Percentiles rank a stretch among this genome's conserved stretches.
These are phyloP conservation scores for Sphaceloma murrayae DNA, from an alignment of 2,329 filamentous ascomycete genomes.

Conservation along the genomic window DNA sequence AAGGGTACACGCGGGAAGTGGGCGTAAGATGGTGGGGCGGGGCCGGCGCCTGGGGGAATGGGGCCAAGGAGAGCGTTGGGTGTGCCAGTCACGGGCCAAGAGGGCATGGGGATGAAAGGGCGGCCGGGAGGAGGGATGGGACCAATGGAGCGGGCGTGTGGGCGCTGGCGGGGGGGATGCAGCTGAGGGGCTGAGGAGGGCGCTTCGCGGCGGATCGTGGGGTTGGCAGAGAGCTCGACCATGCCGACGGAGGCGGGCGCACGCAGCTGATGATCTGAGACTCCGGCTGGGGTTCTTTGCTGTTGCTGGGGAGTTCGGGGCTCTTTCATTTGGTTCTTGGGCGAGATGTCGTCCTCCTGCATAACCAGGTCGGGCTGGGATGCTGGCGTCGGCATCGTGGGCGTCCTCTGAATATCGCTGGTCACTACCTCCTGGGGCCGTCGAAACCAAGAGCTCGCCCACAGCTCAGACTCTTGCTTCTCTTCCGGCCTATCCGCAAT, in stretches of 20 bases:
- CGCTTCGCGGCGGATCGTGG: background rate
- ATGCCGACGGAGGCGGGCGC: background rate
- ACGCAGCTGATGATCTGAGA: background rate
- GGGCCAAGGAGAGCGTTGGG: constrained; percentile 8
- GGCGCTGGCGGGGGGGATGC: constrained; percentile 7
- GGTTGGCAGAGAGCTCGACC: constrained; percentile 4
- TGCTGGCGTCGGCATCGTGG: constrained; percentile 2
- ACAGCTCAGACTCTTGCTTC: constrained; percentile 1
- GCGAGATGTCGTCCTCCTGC: background rate
- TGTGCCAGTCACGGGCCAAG: constrained; percentile 7
- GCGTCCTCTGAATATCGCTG: constrained; percentile 4
- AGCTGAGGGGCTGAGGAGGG: background rate
- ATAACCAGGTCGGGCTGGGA: background rate
- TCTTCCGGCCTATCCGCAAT: constrained; percentile 8
- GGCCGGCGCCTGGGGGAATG: constrained; percentile 8
- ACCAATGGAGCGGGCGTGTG: constrained; percentile 1
- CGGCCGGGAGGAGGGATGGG: constrained; percentile 6
- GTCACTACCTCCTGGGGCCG: constrained; percentile 11
- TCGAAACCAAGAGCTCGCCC: constrained; percentile 12
- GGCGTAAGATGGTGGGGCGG: constrained; percentile 6
- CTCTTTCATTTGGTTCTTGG: constrained; percentile 3
- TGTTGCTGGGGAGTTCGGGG: constrained; percentile 2
- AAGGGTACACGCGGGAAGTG: constrained; percentile 9
- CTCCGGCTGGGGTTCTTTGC: background rate
- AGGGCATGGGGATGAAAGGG: constrained; percentile 9